A percentile compares a stretch with the other conserved stretches of the same genome.
phyloP scores from a whole-genome alignment of 495 filamentous ascomycete species.

The Entonaema liquescens region DNA sequence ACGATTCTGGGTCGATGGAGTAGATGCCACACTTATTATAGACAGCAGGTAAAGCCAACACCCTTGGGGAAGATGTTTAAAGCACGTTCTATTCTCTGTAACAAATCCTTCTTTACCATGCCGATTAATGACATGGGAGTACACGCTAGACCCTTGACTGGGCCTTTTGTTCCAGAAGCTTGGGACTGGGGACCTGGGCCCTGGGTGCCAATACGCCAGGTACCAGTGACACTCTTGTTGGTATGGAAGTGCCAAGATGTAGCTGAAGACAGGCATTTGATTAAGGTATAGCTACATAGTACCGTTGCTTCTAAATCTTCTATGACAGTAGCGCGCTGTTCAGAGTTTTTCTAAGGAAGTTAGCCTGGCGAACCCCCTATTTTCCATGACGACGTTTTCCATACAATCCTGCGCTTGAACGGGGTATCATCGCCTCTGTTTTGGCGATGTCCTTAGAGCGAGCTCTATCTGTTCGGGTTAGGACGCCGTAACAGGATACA shows the following conservation, averaged over 20 bases:
- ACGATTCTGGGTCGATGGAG: neutral
- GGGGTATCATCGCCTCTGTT: constrained; percentile 5
- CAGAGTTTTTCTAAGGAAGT: neutral
- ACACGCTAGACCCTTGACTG: constrained; percentile 16
- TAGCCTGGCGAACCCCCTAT: neutral
- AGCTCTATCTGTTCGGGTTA: neutral
- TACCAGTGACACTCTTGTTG: neutral
- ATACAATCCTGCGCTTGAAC: constrained; percentile 3
- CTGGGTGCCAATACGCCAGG: constrained; percentile 2
- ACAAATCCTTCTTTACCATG: constrained; percentile 6
- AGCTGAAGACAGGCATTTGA: constrained; percentile 7
- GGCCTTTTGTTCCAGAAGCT: constrained; percentile 14
- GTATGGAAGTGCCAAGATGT: neutral
- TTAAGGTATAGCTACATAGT: constrained; percentile 2
- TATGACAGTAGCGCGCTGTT: no score
- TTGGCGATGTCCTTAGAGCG: neutral
- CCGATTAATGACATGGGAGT: constrained; percentile 21
- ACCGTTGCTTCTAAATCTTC: neutral
- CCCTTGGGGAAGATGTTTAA: neutral
- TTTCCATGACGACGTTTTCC: neutral
- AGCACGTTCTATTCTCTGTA: constrained; percentile 9
- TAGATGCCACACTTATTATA: constrained; percentile 9
- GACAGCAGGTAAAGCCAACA: constrained; percentile 2
- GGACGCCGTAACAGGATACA: neutral
- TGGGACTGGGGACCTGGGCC: constrained; percentile 8